Conservation (phyloP, 1,284 basidiomycete species). For the Termitomyces sp. region DNA sequence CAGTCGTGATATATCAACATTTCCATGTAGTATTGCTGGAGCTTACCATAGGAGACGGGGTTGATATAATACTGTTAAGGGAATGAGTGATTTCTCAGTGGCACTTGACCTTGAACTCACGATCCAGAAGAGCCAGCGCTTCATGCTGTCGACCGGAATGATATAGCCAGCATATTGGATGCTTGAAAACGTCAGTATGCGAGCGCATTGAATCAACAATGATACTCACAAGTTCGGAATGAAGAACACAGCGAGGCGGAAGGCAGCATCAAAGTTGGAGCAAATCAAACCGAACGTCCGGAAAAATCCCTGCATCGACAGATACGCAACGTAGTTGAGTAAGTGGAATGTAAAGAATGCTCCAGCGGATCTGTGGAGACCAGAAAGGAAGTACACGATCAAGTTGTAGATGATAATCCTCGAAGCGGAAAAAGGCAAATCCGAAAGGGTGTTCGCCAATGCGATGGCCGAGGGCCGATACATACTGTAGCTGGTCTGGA, state of each 20-base stretch:
- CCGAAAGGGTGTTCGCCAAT: slow-evolving; percentile 70
- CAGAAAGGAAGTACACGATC: slow-evolving; percentile 74
- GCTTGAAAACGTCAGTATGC: slow-evolving; percentile 18
- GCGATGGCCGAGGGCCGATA: slow-evolving; percentile 76
- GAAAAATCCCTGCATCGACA: slow-evolving; percentile 74
- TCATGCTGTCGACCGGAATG: slow-evolving; percentile 73
- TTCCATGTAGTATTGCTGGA: background rate
- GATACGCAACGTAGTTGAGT: slow-evolving; percentile 55
- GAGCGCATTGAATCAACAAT: background rate
- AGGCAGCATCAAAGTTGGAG: slow-evolving; percentile 60
- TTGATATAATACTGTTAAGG: slow-evolving; percentile 62
- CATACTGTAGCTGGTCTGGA: slow-evolving; percentile 72
- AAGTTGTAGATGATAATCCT: slow-evolving; percentile 64
- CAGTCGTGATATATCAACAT: background rate
- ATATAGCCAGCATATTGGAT: slow-evolving; percentile 68
- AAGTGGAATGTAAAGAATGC: slow-evolving; percentile 73
- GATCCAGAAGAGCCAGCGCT: slow-evolving; percentile 87
- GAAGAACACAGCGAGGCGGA: slow-evolving; percentile 54
- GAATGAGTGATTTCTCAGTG: background rate
- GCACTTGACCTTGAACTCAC: slow-evolving; percentile 30
- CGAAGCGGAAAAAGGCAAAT: slow-evolving; percentile 68
- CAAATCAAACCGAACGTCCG: slow-evolving; percentile 63
- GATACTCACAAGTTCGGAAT: slow-evolving; percentile 52
- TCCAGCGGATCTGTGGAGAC: slow-evolving; percentile 53
- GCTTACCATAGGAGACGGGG: slow-evolving; percentile 68